Evolutionary conservation across 495 filamentous ascomycete genomes (phyloP).

Genomic region (Astrothelium macrocarpum): DNA sequence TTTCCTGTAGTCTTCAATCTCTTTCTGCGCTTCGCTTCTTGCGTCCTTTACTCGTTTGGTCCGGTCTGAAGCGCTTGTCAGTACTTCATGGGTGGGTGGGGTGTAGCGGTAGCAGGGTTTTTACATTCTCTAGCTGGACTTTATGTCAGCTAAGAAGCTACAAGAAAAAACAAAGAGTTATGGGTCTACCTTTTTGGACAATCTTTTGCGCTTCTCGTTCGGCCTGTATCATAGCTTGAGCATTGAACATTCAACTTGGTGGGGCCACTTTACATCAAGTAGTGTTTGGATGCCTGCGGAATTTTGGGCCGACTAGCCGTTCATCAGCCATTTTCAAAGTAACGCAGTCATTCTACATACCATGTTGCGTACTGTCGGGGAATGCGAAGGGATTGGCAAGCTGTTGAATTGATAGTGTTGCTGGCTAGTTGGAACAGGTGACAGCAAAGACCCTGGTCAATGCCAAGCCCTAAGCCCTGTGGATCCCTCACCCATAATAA

Average conservation of each 20-base stretch:
- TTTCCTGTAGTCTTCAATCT: slow-evolving; percentile 89
- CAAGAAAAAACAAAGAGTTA: no score
- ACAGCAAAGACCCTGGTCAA: neutral
- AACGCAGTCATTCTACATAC: neutral
- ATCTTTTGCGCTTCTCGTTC: slow-evolving; percentile 99
- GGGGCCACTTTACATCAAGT: slow-evolving; percentile 68
- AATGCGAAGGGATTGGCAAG: neutral
- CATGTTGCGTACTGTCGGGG: neutral
- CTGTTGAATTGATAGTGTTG: neutral
- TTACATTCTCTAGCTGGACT: slow-evolving; percentile 77
- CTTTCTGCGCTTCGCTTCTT: slow-evolving; percentile 89
- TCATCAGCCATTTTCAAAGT: slow-evolving; percentile 1
- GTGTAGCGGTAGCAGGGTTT: slow-evolving; percentile 8
- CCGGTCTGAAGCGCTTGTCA: slow-evolving; percentile 52
- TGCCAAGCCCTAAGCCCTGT: slow-evolving; percentile 2
- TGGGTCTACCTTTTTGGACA: slow-evolving; percentile 91
- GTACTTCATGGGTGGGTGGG: slow-evolving; percentile 5
- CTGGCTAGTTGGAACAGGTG: slow-evolving; percentile 12
- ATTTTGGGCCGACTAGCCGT: slow-evolving; percentile 82
- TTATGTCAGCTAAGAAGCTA: no score
- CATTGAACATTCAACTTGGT: slow-evolving; percentile 7
- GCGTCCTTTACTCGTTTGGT: slow-evolving; percentile 96
- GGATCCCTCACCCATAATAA: neutral
- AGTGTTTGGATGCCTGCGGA: slow-evolving; percentile 96
- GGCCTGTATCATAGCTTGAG: slow-evolving; percentile 50